Evolutionary conservation across 768 basidiomycete species (phyloP), one percentile per base, ranked within the genome.

Genomic region (Kwoniella newhampshirensis): DNA sequence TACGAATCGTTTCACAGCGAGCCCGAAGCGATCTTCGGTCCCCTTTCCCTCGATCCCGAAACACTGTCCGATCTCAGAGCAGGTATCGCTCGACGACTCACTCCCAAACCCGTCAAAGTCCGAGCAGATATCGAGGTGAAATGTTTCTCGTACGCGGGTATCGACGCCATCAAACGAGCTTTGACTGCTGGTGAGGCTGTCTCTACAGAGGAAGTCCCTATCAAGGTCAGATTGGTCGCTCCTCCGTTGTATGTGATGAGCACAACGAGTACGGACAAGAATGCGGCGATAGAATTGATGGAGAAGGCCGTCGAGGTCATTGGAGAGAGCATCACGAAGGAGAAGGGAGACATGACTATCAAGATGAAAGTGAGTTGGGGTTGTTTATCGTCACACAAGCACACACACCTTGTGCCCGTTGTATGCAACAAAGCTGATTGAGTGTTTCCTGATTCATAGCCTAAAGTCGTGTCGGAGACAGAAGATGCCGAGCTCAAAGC

Each of bases 51-150:
- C 3, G 79, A 84, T 2, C 70, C 80, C 5, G 79, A 83, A 0
- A 86, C 86, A 1, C 79, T 85, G 27, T 77, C 81, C 3, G 81
- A 88, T 40, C 83, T 97, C 18, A 83, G 83, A 60, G 77, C 82
- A 53, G 94, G 91, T 20, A 96, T 99, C 71, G 92, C 93, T 6
- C 87, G 92, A 41, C 87, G 96, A 12, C 81, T 98, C 36, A 99
- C 96, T 0, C 96, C 96, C 1, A 96, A 99, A 76, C 92, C 96
- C 4, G 93, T 99, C 81, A 99, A 97, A 79, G 84, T 99, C 37
- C 90, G 96, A 66, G 92, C 96, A 3, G 96, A 99, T 78, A 89
- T 99, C 68, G 92, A 98, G 78, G 79, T 99, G 42, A 96, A 92
- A 37, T 98, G 94, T 77, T 99, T 96, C 76, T 87, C 87, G 1